Evolutionary conservation across 2,329 filamentous ascomycete genomes (phyloP), one percentile per base, ranked within the genome.

Genomic region (Colletotrichum limetticola): DNA sequence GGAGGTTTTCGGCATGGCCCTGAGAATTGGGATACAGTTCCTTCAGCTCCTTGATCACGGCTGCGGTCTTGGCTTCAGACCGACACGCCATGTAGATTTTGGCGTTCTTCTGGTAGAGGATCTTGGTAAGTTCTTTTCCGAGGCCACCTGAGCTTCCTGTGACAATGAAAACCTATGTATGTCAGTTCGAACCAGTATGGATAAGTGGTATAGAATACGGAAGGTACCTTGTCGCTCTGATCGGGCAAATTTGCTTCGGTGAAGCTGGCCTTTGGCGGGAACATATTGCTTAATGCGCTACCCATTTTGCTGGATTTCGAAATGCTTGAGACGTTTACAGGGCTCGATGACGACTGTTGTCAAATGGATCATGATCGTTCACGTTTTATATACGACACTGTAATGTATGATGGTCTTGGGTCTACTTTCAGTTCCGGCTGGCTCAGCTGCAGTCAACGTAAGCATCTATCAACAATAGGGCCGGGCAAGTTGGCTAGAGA

Each of bases 21-120:
- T 77, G 77, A 9, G 76, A 83, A 58, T 74, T 75, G 11, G 82
- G 79, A 56, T 74, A 57, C 9, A 56, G 35, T 2, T 62, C 49
- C 30, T 56, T 52, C 57, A 75, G 53, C 37, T 74, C 72, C 9
- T 64, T 35, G 22, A 71, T 67, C 28, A 46, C 63, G n/a, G 24
- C 26, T 22, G 14, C 26, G 30, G 62, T 53, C n/a, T 55, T 63
- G 5, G 32, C 14, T 37, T 68, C 32, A 57, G 67, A 68, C 58
- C 87, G 85, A 2, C 83, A 83, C 5, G 86, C 86, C 55, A 89
- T 76, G 75, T 88, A 89, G 26, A 89, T 83, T 5, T 81, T 88
- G 37, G 80, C 86, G 63, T 87, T 85, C 19, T 80, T 82, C 3
- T 78, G 76, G 77, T 89, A 90, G 9, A 90, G 81, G 8, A 89